Evolutionary conservation across 2,329 filamentous ascomycete genomes (phyloP).

Genomic region (Fusarium citri): DNA sequence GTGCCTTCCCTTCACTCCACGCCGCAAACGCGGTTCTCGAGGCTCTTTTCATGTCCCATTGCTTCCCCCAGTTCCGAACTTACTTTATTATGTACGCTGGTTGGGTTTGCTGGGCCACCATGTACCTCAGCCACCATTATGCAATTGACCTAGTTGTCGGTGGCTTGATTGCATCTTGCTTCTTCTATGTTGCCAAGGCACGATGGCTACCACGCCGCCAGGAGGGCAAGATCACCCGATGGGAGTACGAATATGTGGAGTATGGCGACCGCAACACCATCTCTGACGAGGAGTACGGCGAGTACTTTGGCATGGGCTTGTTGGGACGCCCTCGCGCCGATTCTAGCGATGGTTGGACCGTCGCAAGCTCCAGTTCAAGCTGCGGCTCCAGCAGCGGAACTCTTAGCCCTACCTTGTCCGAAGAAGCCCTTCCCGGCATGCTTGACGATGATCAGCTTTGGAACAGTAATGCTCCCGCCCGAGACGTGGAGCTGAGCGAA

Average conservation of each 20-base stretch:
- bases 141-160: conserved; percentile 92
- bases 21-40: conserved; percentile 89
- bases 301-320: conserved; percentile 61
- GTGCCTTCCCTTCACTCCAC: conserved; percentile 93
- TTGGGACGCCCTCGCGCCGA: conserved; percentile 57
- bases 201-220: conserved; percentile 87
- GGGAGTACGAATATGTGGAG: conserved; percentile 96
- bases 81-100: conserved; percentile 85
- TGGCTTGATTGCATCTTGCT: conserved; percentile 79
- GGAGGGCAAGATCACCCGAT: conserved; percentile 85
- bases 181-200: conserved; percentile 84
- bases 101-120: conserved; percentile 99
- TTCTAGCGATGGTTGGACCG: conserved; percentile 89
- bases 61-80: conserved; percentile 85
- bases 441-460: conserved; percentile 50
- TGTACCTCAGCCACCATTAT: conserved; percentile 98
- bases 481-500: conserved; percentile 60
- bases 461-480: conserved; percentile 46
- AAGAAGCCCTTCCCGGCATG: conserved; percentile 54
- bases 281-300: conserved; percentile 60
- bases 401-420: conserved; percentile 62
- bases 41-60: conserved; percentile 91
- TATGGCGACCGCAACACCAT: conserved; percentile 70
- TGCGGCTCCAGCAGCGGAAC: conserved; percentile 61
- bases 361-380: conserved; percentile 84